Evolutionary conservation across 306 rosid genomes (phyloP).

Genomic region (Begonia peltatifolia): DNA sequence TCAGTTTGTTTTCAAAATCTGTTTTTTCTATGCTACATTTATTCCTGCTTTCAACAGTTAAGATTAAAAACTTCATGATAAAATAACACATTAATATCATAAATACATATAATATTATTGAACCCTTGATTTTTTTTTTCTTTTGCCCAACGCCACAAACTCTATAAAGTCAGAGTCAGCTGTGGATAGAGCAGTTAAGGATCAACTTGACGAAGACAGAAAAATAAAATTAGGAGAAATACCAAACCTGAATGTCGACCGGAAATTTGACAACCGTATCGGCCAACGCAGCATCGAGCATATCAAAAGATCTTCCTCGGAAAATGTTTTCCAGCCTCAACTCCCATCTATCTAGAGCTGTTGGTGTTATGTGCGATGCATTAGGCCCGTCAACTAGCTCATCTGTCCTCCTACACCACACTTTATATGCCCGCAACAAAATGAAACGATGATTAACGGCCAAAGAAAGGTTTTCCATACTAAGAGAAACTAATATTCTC

Average conservation of each 20-base stretch:
- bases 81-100: too few species aligned
- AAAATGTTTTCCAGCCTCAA: conserved; percentile 52
- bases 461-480: background rate
- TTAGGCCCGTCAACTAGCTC: conserved; percentile 95
- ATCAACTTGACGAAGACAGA: too few species aligned
- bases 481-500: conserved; percentile 3
- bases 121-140: too few species aligned
- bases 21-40: too few species aligned
- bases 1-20: too few species aligned
- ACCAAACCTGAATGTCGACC: conserved; percentile 67
- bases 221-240: too few species aligned
- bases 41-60: too few species aligned
- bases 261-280: conserved; percentile 63
- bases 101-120: too few species aligned
- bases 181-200: too few species aligned
- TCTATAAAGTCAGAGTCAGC: too few species aligned
- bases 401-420: conserved; percentile 97
- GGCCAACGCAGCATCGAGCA: conserved; percentile 91
- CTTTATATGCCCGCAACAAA: conserved; percentile 24
- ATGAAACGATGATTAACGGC: background rate
- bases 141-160: too few species aligned
- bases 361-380: conserved; percentile 79
- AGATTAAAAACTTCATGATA: too few species aligned
- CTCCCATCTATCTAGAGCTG: conserved; percentile 86
- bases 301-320: conserved; percentile 69